Conservation (phyloP, 2,329 filamentous ascomycete genomes). For the Pseudohalonectria lignicola region DNA sequence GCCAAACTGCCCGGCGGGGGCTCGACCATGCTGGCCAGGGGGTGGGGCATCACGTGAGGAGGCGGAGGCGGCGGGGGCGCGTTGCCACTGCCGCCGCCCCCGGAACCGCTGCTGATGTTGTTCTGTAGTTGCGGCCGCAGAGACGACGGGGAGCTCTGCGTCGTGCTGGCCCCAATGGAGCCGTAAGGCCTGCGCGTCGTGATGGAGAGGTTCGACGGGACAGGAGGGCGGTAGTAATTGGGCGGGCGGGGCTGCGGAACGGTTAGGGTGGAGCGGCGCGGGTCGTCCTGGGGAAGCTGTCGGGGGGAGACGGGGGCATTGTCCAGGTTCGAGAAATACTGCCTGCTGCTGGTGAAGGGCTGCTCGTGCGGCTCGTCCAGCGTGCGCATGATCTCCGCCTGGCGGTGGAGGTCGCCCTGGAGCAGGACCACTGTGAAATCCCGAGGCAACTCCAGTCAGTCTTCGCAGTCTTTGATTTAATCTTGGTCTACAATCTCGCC, state of each 20-base stretch:
- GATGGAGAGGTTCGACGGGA: conserved; percentile 71
- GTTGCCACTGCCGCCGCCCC: no score
- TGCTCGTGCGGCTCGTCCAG: conserved; percentile 58
- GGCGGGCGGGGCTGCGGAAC: conserved; percentile 43
- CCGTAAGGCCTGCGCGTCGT: conserved; percentile 72
- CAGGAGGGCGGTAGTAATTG: conserved; percentile 63
- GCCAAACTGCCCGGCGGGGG: conserved; percentile 58
- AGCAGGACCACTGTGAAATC: conserved; percentile 36
- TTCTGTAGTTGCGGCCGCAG: conserved; percentile 57
- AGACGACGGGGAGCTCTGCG: conserved; percentile 64
- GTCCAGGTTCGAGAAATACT: conserved; percentile 57
- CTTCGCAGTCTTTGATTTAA: neutral
- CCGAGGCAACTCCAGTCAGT: conserved; percentile 10
- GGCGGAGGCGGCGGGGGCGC: conserved; percentile 51
- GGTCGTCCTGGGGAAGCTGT: conserved; percentile 77
- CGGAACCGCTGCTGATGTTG: no score
- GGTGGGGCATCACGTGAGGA: conserved; percentile 27
- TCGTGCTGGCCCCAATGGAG: conserved; percentile 64
- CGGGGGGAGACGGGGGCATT: conserved; percentile 77
- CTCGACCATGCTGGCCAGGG: conserved; percentile 41
- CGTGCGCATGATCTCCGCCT: conserved; percentile 43
- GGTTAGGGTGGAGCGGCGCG: conserved; percentile 58
- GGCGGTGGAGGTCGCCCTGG: conserved; percentile 50
- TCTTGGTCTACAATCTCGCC: neutral
- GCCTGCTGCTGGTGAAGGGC: conserved; percentile 50